Evolutionary conservation across 495 filamentous ascomycete species (phyloP).

Genomic region (Letharia columbiana): DNA sequence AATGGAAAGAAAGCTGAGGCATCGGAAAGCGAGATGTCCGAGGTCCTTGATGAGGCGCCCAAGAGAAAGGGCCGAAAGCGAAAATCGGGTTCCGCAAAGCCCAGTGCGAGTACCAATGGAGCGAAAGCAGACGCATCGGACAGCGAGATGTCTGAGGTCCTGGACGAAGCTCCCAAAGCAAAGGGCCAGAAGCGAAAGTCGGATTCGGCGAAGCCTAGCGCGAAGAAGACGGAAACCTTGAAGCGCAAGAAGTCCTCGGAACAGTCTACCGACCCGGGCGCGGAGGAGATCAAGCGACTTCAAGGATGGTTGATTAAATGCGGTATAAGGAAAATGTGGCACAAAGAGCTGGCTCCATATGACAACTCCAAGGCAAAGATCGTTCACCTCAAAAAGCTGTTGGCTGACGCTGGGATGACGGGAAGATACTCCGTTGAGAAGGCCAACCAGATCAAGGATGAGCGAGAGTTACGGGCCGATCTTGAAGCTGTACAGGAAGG

Average conservation of each 20-base stretch:
- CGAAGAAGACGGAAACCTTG: slow-evolving; percentile 22
- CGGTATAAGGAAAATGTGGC: slow-evolving; percentile 90
- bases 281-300: slow-evolving; percentile 80
- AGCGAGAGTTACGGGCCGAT: slow-evolving; percentile 71
- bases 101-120: slow-evolving; percentile 18
- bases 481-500: slow-evolving; percentile 74
- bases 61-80: slow-evolving; percentile 42
- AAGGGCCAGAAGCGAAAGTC: slow-evolving; percentile 40
- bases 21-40: slow-evolving; percentile 74
- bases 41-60: slow-evolving; percentile 65
- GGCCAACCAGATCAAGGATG: slow-evolving; percentile 76
- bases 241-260: slow-evolving; percentile 31
- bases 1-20: slow-evolving; percentile 35
- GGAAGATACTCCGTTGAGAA: slow-evolving; percentile 78
- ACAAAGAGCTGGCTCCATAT: slow-evolving; percentile 66
- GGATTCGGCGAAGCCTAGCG: slow-evolving; percentile 24
- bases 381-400: slow-evolving; percentile 64
- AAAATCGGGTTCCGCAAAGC: slow-evolving; percentile 28
- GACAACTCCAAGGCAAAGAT: slow-evolving; percentile 74
- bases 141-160: slow-evolving; percentile 47
- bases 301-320: slow-evolving; percentile 86
- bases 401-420: slow-evolving; percentile 75
- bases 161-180: slow-evolving; percentile 58
- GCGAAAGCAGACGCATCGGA: neutral
- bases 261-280: slow-evolving; percentile 45